Conservation (phyloP, 306 rosid genomes). For the Corylus avellana region DNA sequence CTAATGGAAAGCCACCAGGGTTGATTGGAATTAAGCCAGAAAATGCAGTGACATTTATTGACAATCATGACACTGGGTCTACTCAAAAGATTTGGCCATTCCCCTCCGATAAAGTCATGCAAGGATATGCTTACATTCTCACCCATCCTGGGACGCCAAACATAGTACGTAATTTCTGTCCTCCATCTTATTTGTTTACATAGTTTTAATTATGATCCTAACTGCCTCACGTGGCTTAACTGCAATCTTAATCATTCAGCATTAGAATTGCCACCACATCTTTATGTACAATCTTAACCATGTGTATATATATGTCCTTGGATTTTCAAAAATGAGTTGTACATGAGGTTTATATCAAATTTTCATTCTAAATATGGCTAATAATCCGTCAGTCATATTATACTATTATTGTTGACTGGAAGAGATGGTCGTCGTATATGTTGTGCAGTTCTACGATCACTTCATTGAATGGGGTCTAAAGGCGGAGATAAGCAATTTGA, state of each 20-base stretch:
- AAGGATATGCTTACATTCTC: constrained; percentile 77
- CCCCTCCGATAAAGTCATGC: constrained; percentile 67
- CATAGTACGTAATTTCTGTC: constrained; percentile 40
- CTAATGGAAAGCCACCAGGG: constrained; percentile 66
- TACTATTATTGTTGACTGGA: not conserved
- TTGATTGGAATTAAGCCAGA: constrained; percentile 73
- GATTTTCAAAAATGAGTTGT: too few relatives aligned
- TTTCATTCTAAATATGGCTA: not conserved
- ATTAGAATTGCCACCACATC: too few relatives aligned
- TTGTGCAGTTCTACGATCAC: constrained; percentile 79
- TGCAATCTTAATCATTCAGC: too few relatives aligned
- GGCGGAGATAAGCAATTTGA: constrained; percentile 49
- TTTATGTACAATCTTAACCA: too few relatives aligned
- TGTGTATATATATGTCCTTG: too few relatives aligned
- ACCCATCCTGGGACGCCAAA: constrained; percentile 82
- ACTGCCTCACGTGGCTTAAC: too few relatives aligned
- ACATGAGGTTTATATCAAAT: too few relatives aligned
- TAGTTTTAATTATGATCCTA: too few relatives aligned
- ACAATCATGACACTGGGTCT: constrained; percentile 81
- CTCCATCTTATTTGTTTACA: not conserved
- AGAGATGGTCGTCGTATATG: constrained; percentile 5
- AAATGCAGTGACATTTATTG: constrained; percentile 71
- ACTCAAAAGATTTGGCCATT: constrained; percentile 62
- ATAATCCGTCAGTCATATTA: too few relatives aligned
- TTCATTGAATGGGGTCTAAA: constrained; percentile 68